Evolutionary conservation across 2,329 filamentous ascomycete species (phyloP).

Genomic region (Ascochyta lentis): DNA sequence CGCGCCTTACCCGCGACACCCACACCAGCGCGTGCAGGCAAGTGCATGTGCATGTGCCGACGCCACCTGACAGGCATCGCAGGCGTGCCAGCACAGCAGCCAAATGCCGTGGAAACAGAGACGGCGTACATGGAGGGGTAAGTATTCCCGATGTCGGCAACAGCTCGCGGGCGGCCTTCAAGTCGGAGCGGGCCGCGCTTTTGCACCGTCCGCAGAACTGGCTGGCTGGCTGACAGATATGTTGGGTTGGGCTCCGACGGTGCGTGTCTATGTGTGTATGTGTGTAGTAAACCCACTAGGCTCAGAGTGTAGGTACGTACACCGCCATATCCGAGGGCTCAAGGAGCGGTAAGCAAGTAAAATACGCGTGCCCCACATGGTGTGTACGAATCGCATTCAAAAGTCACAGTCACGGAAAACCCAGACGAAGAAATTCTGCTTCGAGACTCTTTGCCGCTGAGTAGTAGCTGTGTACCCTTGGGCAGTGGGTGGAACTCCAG

Average conservation of each 20-base stretch:
- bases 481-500: no score
- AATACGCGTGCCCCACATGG: constrained; percentile 8
- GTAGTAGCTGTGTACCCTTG: no score
- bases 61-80: constrained; percentile 5
- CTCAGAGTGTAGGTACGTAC: not conserved
- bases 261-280: not conserved
- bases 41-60: constrained; percentile 3
- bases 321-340: not conserved
- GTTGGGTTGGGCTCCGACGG: constrained; percentile 5
- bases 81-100: constrained; percentile 4
- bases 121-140: not conserved
- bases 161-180: not conserved
- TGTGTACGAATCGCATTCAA: constrained; percentile 1
- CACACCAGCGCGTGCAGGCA: not conserved
- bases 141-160: not conserved
- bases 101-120: not conserved
- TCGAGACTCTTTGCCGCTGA: not conserved
- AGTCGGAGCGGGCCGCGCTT: not conserved
- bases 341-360: constrained; percentile 18
- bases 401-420: constrained; percentile 6
- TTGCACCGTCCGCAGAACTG: no score
- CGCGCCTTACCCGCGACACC: constrained; percentile 12
- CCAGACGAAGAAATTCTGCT: not conserved
- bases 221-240: not conserved
- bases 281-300: no score